Conservation (phyloP, 164 flowering plant species). For the Tetrastigma voinierianum region DNA sequence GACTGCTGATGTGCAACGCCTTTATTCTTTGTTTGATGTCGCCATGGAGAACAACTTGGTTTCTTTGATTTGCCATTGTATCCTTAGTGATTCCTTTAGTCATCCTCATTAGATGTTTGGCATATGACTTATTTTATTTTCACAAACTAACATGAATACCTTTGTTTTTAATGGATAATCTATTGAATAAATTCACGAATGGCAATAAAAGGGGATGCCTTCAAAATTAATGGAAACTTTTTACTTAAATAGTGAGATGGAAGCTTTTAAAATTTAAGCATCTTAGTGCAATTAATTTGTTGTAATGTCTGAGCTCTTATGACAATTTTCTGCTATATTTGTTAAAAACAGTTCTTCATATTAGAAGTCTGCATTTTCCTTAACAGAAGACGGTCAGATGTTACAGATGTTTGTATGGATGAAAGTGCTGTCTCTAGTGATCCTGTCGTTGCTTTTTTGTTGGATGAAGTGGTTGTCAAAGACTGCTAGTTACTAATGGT, state of each 20-base stretch:
- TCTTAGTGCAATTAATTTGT: not conserved
- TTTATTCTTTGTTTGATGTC: conserved; percentile 87
- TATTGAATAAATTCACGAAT: not conserved
- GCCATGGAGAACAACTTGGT: conserved; percentile 88
- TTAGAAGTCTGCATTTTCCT: conserved; percentile 27
- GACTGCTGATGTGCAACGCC: conserved; percentile 67
- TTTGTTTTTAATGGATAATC: too few relatives aligned
- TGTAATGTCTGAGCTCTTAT: not conserved
- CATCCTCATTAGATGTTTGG: not conserved
- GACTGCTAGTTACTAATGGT: conserved; percentile 91
- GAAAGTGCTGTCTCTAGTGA: conserved; percentile 98
- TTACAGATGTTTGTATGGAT: conserved; percentile 98
- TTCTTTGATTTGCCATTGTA: conserved; percentile 94
- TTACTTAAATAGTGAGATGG: not conserved
- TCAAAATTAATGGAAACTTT: not conserved
- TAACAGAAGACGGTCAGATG: conserved; percentile 63
- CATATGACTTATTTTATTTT: not conserved
- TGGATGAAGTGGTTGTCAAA: conserved; percentile 97
- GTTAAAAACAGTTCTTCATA: not conserved
- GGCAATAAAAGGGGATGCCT: not conserved
- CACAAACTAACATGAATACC: not conserved
- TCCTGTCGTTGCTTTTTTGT: conserved; percentile 83
- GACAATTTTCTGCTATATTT: not conserved
- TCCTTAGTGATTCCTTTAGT: conserved; percentile 37
- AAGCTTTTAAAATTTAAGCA: too few relatives aligned